Base-by-base conservation (phyloP, 2,329 filamentous ascomycete species). In the Fusarium veterinarium region DNA sequence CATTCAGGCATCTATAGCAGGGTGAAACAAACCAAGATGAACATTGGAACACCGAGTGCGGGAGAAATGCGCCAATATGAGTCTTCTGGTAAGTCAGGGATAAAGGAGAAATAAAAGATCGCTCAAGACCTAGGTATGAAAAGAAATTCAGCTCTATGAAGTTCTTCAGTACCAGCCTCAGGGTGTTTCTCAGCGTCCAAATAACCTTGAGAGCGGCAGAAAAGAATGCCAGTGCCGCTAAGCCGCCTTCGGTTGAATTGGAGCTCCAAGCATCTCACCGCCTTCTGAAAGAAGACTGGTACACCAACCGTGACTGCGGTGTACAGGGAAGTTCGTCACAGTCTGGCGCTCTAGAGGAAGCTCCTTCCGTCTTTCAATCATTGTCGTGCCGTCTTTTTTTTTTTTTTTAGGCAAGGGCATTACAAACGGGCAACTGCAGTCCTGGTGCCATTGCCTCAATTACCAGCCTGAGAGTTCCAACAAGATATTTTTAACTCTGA, bases 1-100 rank as follows among this genome's bases (percentile, higher is more conserved):
- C 59, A 62, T 59, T 41, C 44, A 23, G 35, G n/a, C 31, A 40
- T 70, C 16, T 53, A 62, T 62, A 71, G 53, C 62, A 63, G 67
- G 46, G 42, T 48, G 53, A 23, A 23, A 71, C 77, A 56, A 75
- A 88, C 86, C 42, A 88, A 79, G 67, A 88, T 87, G 72, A 88
- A 88, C 86, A 88, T 88, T 72, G 66, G 59, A 41, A 52, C 30
- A 48, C 25, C 19, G n/a, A 35, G 11, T 10, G 12, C 14, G 12
- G n/a, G 12, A 20, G 11, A n/a, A 17, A 1, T 16, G n/a, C 9
- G 11, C 9, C 19, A 11, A n/a, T 37, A 11, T 28, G 16, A 14
- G 23, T 14, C 41, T 30, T 16, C 7, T 28, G 3, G 7, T 25
- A 5, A 16, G 12, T 3, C 9, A 19, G 8, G 25, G 23, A n/a